Base-by-base conservation (phyloP, 257 asterid genomes). In the Orobanche coerulescens region DNA sequence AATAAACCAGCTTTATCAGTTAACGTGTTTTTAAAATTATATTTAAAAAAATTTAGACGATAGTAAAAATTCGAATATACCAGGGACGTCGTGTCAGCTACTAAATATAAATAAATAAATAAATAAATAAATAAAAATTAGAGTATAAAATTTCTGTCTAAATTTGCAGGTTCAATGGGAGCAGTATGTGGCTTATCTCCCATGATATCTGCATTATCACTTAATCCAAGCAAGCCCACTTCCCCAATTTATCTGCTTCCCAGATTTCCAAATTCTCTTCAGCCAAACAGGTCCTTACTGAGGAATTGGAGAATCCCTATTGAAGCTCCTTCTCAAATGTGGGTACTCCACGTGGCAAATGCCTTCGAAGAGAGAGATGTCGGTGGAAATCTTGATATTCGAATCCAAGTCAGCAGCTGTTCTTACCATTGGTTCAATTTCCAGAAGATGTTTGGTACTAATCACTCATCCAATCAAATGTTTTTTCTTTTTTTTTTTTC, bases 401-500 rank as follows among this genome's bases (percentile, higher is more conserved):
- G 81, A 73, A 86, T 88, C 71, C 98, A 92, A 59, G 95, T 95
- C 24, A 86, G 88, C 68, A 79, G 78, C 39, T 88, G 98, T 70
- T 92, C 98, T 47, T 92, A 92, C 34, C 77, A 78, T 12, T 92
- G 98, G 98, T 92, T 92, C 84, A 86, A 92, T 77, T 92, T 92
- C 80, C 98, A 88, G 69, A 92, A 88, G 76, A 88, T 92, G 95
- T 92, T 92, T 23, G 98, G 98, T 88, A 59, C 46, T 11, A 23
- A 13, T n/a, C n/a, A n/a, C n/a, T n/a, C n/a, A n/a, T n/a, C n/a
- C n/a, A n/a, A n/a, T n/a, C n/a, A n/a, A n/a, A n/a, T n/a, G n/a
- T n/a, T n/a, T n/a, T n/a, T n/a, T n/a, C n/a, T n/a, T n/a, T n/a
- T n/a, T n/a, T n/a, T n/a, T n/a, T n/a, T n/a, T n/a, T n/a, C n/a